Base-by-base conservation (phyloP, 2,329 filamentous ascomycete species). In the Monosporascus sp. region DNA sequence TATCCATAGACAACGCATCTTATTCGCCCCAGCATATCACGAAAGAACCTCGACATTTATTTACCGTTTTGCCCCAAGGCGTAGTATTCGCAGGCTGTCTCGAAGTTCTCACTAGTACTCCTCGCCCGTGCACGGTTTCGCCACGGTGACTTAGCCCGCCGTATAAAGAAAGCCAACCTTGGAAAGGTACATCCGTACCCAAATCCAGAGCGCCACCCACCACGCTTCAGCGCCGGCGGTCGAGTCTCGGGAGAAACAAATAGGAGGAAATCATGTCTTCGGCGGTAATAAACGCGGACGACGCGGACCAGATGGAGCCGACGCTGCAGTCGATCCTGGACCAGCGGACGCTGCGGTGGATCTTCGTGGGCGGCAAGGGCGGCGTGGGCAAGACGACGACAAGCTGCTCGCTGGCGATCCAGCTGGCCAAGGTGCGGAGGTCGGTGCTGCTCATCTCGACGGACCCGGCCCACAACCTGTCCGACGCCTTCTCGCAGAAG, bases 331-430 rank as follows among this genome's bases (percentile, higher is more conserved):
- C 89, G 60, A 91, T 99, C 68, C 85, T 99, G 66, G 90, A 96
- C 77, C 94, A 99, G 74, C 90, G 91, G 73, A 87, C 89, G 36
- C 86, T 99, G 52, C 90, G 94, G 70, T 99, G 94, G 94, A 96
- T 99, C 74, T 99, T 99, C 67, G 94, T 99, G 56, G 94, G 94
- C 66, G 94, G 94, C 62, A 99, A 99, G 76, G 94, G 94, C 67
- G 94, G 94, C 70, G 94, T 99, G 46, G 94, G 94, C 72, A 99
- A 99, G 80, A 99, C 94, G 27, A 99, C 94, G n/a, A 99, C 94
- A 17, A 97, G 93, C 7, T 99, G 94, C 76, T 97, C 93, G 9
- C 88, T 99, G 60, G 94, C 94, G 59, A 97, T 99, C 70, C 94
- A 99, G 75, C 89, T 99, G 60, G 91, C 94, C 65, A 91, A 88